Percentiles rank a stretch among this genome's conserved stretches.
These are phyloP conservation scores for Daldinia bambusicola DNA, from an alignment of 495 filamentous ascomycete species.

Conservation along the genomic window DNA sequence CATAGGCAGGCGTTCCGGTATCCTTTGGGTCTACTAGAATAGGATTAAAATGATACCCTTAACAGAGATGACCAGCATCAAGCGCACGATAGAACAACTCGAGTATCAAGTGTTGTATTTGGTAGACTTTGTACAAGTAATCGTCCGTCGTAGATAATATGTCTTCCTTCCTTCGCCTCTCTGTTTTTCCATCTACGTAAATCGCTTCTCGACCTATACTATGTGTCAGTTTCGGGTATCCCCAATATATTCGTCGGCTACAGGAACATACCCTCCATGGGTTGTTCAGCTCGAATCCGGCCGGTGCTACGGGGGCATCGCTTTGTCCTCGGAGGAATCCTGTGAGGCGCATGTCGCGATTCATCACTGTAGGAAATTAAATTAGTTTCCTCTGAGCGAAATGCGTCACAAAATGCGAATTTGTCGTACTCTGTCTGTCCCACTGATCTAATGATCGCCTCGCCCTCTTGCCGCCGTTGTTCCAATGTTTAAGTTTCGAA, in stretches of 20 bases:
- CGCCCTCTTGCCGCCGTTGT: conserved; percentile 88
- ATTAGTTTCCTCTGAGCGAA: conserved; percentile 50
- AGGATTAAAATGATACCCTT: conserved; percentile 45
- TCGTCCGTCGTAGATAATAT: conserved; percentile 12
- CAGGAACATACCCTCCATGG: conserved; percentile 77
- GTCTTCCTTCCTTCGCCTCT: conserved; percentile 8
- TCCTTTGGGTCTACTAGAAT: conserved; percentile 24
- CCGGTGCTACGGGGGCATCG: conserved; percentile 79
- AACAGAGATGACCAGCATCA: conserved; percentile 13
- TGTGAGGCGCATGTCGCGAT: conserved; percentile 90
- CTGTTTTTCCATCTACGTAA: conserved; percentile 49
- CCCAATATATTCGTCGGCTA: not conserved
- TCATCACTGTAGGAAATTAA: conserved; percentile 79
- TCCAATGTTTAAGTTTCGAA: conserved; percentile 75
- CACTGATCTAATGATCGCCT: conserved; percentile 89
- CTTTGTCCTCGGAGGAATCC: conserved; percentile 86
- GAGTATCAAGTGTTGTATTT: conserved; percentile 35
- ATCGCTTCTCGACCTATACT: conserved; percentile 62
- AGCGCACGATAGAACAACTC: conserved; percentile 16
- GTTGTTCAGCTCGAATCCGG: conserved; percentile 93
- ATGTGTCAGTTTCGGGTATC: conserved; percentile 29
- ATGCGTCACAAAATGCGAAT: not conserved
- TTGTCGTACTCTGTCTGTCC: conserved; percentile 85
- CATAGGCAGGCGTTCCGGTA: conserved; percentile 28
- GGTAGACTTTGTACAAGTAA: conserved; percentile 36